phyloP scores from a whole-genome alignment of 23 red algal genomes.

The Gracilariopsis chorda region DNA sequence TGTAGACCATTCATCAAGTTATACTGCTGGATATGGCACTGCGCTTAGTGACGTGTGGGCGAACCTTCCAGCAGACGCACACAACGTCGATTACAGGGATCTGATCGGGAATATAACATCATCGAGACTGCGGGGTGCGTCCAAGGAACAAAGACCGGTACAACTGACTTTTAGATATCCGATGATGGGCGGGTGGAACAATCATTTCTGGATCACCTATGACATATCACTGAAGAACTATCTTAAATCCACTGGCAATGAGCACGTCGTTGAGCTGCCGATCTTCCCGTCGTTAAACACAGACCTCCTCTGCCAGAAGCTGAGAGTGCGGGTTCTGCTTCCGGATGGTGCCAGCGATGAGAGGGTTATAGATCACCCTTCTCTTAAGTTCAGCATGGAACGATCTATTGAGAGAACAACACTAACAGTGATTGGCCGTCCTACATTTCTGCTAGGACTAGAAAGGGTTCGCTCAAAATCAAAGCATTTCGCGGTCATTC shows the following conservation, averaged over 20 bases:
- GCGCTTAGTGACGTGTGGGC: conserved; percentile 59
- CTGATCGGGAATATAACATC: conserved; percentile 67
- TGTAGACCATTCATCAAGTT: conserved; percentile 35
- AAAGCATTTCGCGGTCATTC: conserved; percentile 16
- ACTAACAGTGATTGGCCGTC: conserved; percentile 30
- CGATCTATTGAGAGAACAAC: conserved; percentile 36
- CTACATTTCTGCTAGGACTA: neutral
- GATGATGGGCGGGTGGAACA: conserved; percentile 88
- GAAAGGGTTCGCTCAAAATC: conserved; percentile 16
- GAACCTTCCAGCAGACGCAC: conserved; percentile 47
- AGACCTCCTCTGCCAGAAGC: conserved; percentile 17
- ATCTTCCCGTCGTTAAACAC: conserved; percentile 30
- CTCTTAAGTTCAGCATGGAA: neutral
- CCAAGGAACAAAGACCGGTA: conserved; percentile 8
- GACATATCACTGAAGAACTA: conserved; percentile 16
- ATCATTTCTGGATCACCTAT: conserved; percentile 87
- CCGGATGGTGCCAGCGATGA: conserved; percentile 30
- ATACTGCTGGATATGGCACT: conserved; percentile 18
- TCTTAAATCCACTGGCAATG: neutral
- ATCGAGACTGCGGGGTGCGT: conserved; percentile 50
- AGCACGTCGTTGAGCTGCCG: conserved; percentile 11
- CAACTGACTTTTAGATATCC: conserved; percentile 77
- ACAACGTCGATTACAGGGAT: conserved; percentile 67
- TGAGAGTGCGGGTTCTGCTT: conserved; percentile 14
- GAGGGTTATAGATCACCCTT: conserved; percentile 11